Percentiles rank a stretch among this genome's conserved stretches.
These are phyloP conservation scores for Mycena capillaripes DNA, from an alignment of 768 basidiomycete genomes.

Conservation along the genomic window DNA sequence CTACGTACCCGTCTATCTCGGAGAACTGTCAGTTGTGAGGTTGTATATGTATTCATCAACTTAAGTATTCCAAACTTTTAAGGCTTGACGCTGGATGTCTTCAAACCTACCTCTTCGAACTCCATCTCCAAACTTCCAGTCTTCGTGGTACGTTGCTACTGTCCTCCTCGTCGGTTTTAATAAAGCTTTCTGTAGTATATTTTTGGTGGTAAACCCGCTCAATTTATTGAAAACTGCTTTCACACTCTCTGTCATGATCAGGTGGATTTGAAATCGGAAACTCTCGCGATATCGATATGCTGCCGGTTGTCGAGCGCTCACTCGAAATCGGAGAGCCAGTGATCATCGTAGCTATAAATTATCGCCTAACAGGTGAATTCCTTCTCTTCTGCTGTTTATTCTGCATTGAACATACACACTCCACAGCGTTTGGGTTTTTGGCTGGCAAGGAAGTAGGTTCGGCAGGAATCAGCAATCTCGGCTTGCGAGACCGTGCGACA, in stretches of 20 bases:
- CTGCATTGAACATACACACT: too few relatives aligned
- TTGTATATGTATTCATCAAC: neutral
- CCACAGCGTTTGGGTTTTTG: constrained; percentile 33
- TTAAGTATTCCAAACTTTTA: neutral
- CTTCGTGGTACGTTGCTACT: neutral
- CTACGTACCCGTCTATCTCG: neutral
- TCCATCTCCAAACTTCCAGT: neutral
- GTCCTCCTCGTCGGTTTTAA: too few relatives aligned
- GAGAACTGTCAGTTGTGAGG: neutral
- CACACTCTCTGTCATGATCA: neutral
- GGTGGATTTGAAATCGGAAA: constrained; percentile 6
- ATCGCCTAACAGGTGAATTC: neutral
- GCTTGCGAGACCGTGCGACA: constrained; percentile 35
- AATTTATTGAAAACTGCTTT: too few relatives aligned
- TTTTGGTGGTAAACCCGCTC: neutral
- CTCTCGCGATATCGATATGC: neutral
- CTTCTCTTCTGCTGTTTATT: too few relatives aligned
- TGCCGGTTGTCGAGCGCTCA: neutral
- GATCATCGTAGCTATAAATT: neutral
- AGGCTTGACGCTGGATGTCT: neutral
- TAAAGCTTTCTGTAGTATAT: neutral
- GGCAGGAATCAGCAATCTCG: constrained; percentile 34
- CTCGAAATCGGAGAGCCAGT: neutral
- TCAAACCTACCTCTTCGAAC: neutral
- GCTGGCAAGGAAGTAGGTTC: constrained; percentile 21